Evolutionary conservation across 306 rosid genomes (phyloP), one percentile per base, ranked within the genome.

Genomic region (Potentilla sterilis): DNA sequence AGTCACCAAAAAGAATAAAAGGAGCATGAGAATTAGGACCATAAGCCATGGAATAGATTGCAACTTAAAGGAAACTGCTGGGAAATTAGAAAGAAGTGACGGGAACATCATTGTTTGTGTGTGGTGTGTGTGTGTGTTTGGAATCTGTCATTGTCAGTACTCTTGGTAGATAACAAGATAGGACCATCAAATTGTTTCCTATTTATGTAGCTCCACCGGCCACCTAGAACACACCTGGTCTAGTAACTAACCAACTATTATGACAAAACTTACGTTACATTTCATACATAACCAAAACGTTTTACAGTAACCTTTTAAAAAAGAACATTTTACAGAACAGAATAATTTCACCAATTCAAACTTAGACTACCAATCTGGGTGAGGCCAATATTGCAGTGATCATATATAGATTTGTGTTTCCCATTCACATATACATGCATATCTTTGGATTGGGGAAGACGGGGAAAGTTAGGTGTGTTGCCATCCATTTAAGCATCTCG

Each of bases 11-110:
- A 22, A 34, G 32, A 28, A 67, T 51, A 34, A 5, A 79, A 14
- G 69, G 46, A 76, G 61, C 28, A 63, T 32, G 9, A 48, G 67
- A 21, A 52, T 81, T 63, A 73, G 81, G 64, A 40, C 55, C 40
- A 54, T 43, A 43, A 19, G n/a, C 40, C 15, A 42, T 37, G 48
- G 15, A 63, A 14, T 19, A 44, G 12, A 76, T 13, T 13, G 22
- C 19, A 24, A 4, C 34, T 42, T 7, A 24, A 22, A 63, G 0
- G 19, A 52, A n/a, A 48, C 37, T 68, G 5, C 4, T 59, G 14
- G 4, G 43, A 21, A 55, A 75, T 70, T 28, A 35, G n/a, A 22
- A 77, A 28, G 16, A 58, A 2, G 21, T 58, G 37, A 28, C 1
- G 28, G 28, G 28, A 28, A 1, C 28, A 28, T 28, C 28, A 28